These are phyloP conservation scores for Cenchrus purpureus DNA, from an alignment of 176 grass and related monocot genomes.

Conservation along the genomic window DNA sequence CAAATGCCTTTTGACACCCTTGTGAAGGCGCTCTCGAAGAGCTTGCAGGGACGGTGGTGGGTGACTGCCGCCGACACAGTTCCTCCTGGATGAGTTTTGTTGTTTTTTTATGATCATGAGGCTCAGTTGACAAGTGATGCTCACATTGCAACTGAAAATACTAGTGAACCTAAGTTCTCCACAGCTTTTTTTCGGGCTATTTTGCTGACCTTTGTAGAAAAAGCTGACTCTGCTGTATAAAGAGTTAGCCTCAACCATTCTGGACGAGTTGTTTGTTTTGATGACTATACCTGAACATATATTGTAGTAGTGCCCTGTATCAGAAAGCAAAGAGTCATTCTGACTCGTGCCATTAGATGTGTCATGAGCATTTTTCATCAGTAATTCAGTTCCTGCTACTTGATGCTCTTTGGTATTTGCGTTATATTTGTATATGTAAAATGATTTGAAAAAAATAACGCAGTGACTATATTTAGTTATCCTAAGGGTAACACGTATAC, in stretches of 20 bases:
- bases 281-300: background rate
- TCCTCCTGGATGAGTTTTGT: too few relatives aligned
- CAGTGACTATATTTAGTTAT: background rate
- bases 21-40: conserved; percentile 45
- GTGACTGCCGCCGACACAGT: conserved; percentile 22
- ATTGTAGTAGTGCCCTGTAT: background rate
- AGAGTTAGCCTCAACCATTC: background rate
- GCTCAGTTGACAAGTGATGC: conserved; percentile 30
- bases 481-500: background rate
- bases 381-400: background rate
- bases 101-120: conserved; percentile 36
- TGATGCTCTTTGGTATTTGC: background rate
- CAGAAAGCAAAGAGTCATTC: background rate
- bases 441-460: background rate
- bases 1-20: too few relatives aligned
- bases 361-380: background rate
- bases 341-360: background rate
- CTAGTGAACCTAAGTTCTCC: background rate
- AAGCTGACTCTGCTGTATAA: background rate
- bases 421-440: background rate
- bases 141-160: background rate
- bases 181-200: background rate
- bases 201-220: background rate
- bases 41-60: conserved; percentile 63
- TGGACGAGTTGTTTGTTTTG: background rate